Conservation (phyloP, 192 early-diverging fungal species). For the Linnemannia hyalina region DNA sequence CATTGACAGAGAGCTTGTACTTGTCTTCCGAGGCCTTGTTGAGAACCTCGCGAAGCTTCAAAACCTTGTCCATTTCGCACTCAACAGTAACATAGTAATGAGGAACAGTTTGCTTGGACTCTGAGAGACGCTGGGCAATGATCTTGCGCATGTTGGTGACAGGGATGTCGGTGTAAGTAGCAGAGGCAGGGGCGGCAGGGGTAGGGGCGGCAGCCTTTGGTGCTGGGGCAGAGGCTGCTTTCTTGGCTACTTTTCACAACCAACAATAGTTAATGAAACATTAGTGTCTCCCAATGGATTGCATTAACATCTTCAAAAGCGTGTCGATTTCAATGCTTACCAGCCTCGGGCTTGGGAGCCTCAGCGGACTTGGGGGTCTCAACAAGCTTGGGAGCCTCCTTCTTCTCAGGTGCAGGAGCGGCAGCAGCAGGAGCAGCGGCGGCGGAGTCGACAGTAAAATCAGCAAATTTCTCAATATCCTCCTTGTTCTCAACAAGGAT, state of each 20-base stretch:
- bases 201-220: constrained; percentile 53
- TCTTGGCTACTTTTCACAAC: constrained; percentile 17
- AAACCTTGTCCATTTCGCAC: constrained; percentile 90
- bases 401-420: constrained; percentile 43
- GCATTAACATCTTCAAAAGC: too few relatives aligned
- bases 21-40: constrained; percentile 87
- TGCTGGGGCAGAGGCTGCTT: constrained; percentile 58
- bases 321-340: background rate
- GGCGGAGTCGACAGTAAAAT: constrained; percentile 73
- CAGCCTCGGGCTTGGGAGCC: constrained; percentile 51
- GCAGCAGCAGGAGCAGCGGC: constrained; percentile 57
- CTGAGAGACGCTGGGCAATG: constrained; percentile 80
- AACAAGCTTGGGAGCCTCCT: constrained; percentile 35
- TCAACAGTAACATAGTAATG: constrained; percentile 91
- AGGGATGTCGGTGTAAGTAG: constrained; percentile 80
- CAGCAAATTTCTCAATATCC: constrained; percentile 89
- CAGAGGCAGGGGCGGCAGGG: constrained; percentile 58
- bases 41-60: constrained; percentile 88
- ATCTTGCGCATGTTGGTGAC: constrained; percentile 85
- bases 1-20: constrained; percentile 98
- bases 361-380: constrained; percentile 33
- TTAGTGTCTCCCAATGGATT: background rate
- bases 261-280: background rate
- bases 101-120: constrained; percentile 81
- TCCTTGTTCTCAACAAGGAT: constrained; percentile 92